These are phyloP conservation scores for Phialophora expanda DNA, from an alignment of 2,329 filamentous ascomycete genomes.

Conservation along the genomic window DNA sequence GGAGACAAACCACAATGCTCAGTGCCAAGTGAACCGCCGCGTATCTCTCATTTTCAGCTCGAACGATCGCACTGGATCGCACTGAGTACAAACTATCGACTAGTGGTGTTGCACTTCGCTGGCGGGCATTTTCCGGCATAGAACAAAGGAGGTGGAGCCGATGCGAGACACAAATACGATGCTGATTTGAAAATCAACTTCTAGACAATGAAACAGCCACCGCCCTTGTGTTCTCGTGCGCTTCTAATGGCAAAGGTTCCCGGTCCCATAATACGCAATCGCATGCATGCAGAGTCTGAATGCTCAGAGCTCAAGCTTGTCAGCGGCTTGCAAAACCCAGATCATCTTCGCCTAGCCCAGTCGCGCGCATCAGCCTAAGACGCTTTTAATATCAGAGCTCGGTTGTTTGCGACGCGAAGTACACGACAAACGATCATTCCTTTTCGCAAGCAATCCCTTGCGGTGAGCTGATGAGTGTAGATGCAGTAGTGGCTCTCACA, in stretches of 20 bases:
- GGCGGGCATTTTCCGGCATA: neutral
- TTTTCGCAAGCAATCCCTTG: neutral
- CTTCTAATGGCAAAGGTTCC: neutral
- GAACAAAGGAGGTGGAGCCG: neutral
- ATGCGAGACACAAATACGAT: slow-evolving; percentile 10
- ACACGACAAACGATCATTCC: neutral
- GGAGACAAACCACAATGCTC: neutral
- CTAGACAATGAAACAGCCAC: neutral
- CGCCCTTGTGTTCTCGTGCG: neutral
- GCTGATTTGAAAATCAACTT: neutral
- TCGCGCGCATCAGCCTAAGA: neutral
- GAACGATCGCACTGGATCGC: neutral
- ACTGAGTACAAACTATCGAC: neutral
- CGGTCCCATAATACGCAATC: neutral
- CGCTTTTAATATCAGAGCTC: neutral
- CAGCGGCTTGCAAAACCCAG: neutral
- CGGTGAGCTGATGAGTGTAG: neutral
- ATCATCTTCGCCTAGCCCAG: neutral
- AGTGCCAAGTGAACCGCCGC: neutral
- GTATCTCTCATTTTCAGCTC: neutral
- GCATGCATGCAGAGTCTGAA: neutral
- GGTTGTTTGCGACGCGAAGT: neutral
- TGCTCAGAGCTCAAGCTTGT: neutral
- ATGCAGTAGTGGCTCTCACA: neutral
- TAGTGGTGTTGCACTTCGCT: neutral